A percentile compares a stretch with the other conserved stretches of the same genome.
phyloP scores from a whole-genome alignment of 768 basidiomycete genomes.

The Phanerodontia chrysosporium region DNA sequence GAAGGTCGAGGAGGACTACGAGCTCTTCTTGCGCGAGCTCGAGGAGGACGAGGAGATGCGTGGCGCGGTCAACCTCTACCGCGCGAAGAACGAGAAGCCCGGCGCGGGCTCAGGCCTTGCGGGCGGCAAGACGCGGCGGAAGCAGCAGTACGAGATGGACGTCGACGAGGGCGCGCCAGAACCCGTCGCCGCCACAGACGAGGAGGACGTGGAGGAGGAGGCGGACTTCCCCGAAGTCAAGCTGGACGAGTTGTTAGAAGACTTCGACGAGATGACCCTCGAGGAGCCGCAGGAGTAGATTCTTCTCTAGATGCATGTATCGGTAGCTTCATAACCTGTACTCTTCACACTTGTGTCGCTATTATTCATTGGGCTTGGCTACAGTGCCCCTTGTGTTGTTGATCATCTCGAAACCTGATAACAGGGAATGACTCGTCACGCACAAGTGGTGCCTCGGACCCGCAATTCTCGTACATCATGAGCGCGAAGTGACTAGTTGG shows the following conservation, averaged over 20 bases:
- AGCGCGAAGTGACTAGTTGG: too few relatives aligned
- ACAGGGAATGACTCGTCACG: too few relatives aligned
- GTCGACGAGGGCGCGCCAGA: constrained; percentile 46
- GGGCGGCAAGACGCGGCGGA: constrained; percentile 37
- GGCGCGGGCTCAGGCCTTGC: constrained; percentile 36
- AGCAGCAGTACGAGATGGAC: constrained; percentile 60
- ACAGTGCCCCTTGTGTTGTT: background rate
- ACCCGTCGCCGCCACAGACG: constrained; percentile 26
- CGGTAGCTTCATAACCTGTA: background rate
- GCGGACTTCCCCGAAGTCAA: constrained; percentile 85
- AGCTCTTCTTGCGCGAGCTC: constrained; percentile 88
- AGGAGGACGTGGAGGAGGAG: constrained; percentile 55
- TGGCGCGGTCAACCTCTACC: constrained; percentile 83
- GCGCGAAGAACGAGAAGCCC: constrained; percentile 54
- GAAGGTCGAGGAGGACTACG: constrained; percentile 97
- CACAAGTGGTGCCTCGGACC: too few relatives aligned
- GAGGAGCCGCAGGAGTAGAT: background rate
- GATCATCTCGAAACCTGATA: too few relatives aligned
- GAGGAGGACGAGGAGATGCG: constrained; percentile 95
- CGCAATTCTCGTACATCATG: too few relatives aligned
- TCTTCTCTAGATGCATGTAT: background rate
- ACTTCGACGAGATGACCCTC: constrained; percentile 89
- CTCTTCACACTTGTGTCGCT: background rate
- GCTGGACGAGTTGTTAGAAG: constrained; percentile 83
- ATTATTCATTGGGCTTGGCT: background rate